Evolutionary conservation across 495 filamentous ascomycete genomes (phyloP).

Genomic region (Symbiotaphrina buchneri): DNA sequence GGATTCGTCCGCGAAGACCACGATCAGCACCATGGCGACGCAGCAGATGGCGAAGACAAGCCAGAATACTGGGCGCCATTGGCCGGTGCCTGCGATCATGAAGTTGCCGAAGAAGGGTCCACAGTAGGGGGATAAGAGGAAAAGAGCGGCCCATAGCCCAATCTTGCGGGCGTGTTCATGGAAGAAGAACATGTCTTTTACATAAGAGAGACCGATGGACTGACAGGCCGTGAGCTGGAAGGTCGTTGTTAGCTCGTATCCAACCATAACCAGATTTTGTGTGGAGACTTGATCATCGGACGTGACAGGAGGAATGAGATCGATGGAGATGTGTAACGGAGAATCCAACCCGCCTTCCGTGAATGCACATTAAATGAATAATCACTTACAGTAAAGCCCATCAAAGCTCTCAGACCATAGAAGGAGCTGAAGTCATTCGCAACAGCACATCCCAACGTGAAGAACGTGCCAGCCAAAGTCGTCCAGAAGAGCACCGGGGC

Average conservation of each 20-base stretch:
- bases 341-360: no score
- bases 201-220: slow-evolving; percentile 21
- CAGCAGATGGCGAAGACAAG: slow-evolving; percentile 23
- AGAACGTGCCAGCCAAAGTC: no score
- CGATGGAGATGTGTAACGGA: no score
- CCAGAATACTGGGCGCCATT: slow-evolving; percentile 21
- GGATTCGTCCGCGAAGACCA: slow-evolving; percentile 24
- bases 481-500: no score
- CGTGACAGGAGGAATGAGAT: slow-evolving; percentile 20
- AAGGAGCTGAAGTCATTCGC: no score
- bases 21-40: slow-evolving; percentile 17
- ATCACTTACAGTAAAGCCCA: no score
- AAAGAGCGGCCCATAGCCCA: slow-evolving; percentile 24
- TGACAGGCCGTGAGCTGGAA: slow-evolving; percentile 23
- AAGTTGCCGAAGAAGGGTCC: slow-evolving; percentile 22
- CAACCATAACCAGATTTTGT: slow-evolving; percentile 22
- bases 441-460: no score
- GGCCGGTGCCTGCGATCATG: slow-evolving; percentile 17
- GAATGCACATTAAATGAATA: no score
- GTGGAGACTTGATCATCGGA: slow-evolving; percentile 27
- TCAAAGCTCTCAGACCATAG: no score
- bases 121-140: slow-evolving; percentile 21
- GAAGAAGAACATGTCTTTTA: slow-evolving; percentile 23
- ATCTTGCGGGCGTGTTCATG: slow-evolving; percentile 24
- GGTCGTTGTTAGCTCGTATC: slow-evolving; percentile 20